phyloP scores from a whole-genome alignment of 257 asterid genomes.

The Solanum etuberosum region DNA sequence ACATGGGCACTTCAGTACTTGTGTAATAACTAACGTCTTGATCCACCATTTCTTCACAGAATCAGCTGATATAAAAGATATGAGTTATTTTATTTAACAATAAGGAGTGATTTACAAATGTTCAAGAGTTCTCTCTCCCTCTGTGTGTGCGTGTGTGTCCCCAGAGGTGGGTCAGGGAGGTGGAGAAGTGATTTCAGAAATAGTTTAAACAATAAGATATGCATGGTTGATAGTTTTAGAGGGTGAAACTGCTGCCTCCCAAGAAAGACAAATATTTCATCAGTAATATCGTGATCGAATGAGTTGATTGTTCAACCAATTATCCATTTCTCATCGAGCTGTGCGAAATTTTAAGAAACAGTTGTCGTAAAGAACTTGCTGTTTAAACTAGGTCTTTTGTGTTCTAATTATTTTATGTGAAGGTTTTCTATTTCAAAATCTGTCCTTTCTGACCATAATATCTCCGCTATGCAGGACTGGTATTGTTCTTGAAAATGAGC shows the following conservation, averaged over 20 bases:
- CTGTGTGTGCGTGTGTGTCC: background rate
- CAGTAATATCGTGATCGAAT: background rate
- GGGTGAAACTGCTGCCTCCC: background rate
- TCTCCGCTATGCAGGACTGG: constrained; percentile 41
- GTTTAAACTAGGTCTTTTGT: background rate
- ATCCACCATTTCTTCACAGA: background rate
- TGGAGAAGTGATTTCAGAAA: background rate
- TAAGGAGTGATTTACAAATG: background rate
- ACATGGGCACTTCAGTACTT: background rate
- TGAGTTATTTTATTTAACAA: background rate
- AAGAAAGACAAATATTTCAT: background rate
- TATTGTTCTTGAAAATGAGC: constrained; percentile 82
- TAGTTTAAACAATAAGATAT: background rate
- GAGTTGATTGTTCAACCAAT: background rate
- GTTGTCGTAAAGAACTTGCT: background rate
- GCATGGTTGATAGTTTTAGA: background rate
- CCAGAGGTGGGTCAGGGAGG: background rate
- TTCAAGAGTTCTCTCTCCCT: background rate
- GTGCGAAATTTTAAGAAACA: background rate
- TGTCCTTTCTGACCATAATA: background rate
- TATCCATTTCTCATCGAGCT: background rate
- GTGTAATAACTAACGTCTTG: background rate
- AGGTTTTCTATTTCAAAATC: background rate
- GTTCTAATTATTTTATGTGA: background rate
- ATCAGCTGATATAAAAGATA: background rate